These are phyloP conservation scores for Alnus glutinosa DNA, from an alignment of 306 rosid species.

Conservation along the genomic window DNA sequence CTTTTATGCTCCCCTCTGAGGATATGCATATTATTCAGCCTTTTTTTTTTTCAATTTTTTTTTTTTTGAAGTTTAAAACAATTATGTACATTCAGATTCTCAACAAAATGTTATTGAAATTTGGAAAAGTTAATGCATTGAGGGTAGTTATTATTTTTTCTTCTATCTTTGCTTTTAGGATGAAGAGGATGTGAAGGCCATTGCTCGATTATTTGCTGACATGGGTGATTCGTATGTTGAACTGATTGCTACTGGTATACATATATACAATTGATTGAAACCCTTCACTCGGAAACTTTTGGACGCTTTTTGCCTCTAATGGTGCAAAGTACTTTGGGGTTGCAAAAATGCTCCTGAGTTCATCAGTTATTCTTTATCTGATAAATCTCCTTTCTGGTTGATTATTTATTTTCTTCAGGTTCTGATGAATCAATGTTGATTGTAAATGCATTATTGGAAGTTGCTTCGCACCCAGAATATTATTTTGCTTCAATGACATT, in stretches of 20 bases:
- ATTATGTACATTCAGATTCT: background rate
- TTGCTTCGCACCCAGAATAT: constrained; percentile 94
- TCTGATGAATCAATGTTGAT: constrained; percentile 88
- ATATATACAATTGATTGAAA: background rate
- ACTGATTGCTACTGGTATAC: constrained; percentile 82
- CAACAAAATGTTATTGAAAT: constrained; percentile 1
- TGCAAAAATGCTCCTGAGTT: constrained; percentile 20
- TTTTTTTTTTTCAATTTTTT: background rate
- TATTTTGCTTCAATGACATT: constrained; percentile 93
- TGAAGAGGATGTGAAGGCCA: constrained; percentile 99
- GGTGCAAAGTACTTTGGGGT: constrained; percentile 25
- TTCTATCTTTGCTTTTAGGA: constrained; percentile 56
- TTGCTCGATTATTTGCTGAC: constrained; percentile 96
- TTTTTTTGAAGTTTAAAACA: background rate
- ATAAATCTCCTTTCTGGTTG: constrained; percentile 30
- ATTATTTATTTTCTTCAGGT: constrained; percentile 51
- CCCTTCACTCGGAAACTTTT: constrained; percentile 21
- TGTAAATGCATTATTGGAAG: constrained; percentile 93
- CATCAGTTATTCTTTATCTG: constrained; percentile 18
- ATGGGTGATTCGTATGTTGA: constrained; percentile 99
- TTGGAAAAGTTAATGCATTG: constrained; percentile 17
- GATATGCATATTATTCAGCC: background rate
- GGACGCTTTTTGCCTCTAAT: constrained; percentile 26
- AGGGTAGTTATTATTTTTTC: constrained; percentile 16
- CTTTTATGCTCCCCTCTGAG: background rate